Base-by-base conservation (phyloP, 805 yeast genomes). In the Teunomyces atbi region DNA sequence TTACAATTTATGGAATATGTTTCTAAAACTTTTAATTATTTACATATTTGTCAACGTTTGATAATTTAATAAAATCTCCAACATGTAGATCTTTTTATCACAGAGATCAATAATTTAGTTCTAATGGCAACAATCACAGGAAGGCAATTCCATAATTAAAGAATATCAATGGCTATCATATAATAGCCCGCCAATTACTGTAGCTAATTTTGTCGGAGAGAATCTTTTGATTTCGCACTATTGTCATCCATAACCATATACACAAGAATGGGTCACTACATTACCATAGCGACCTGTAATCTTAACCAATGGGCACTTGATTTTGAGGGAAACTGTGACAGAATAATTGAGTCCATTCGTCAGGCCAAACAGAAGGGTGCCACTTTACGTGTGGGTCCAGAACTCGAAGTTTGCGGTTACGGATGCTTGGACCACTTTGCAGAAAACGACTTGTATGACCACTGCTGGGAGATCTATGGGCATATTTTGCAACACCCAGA, bases 261-360 rank as follows among this genome's bases (percentile, higher is more conserved):
- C 29, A 11, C 12, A 30, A 45, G 21, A 21, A 91, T 91, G 97
- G 91, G 95, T 1, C 94, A 89, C 45, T 77, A 86, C 47, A 83
- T 91, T 41, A 92, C 97, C 0, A 72, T 92, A 30, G 91, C 98
- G 1, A 91, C 98, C 1, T 92, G 98, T 68, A 89, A 91, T 58
- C 76, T 94, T 53, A 94, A 94, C 70, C 99, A 94, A 77, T 94
- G 99, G 99, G 97, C 99, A 0, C 74, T 94, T 45, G 99, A 94
- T 64, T 94, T 89, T 65, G 98, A 92, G 65, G 99, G 99, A 4
- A 94, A 94, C 66, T 77, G 97, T 45, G 96, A 91, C 60, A 76
- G 99, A 47, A 92, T 94, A 52, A 58, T 94, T 19, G 84, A 85
- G 59, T 85, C 96, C 45, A 92, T 94, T 58, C 62, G 60, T 18